A percentile compares a stretch with the other conserved stretches of the same genome.
Conservation (phyloP, 2,329 filamentous ascomycete species). For the Verticillium albo-atrum region DNA sequence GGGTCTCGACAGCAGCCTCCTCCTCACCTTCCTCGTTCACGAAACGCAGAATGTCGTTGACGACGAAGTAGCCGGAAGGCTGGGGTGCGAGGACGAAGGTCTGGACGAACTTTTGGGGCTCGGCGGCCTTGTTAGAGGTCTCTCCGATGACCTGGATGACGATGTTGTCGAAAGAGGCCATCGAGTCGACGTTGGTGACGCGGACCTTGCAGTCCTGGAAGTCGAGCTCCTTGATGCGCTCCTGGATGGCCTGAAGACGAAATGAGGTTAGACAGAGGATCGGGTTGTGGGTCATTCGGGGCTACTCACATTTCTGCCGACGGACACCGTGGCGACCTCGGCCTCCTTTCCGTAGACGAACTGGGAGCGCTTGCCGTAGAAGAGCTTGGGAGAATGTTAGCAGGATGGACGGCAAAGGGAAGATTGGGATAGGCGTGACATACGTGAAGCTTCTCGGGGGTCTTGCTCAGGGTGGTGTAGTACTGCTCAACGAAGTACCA, state of each 20-base stretch:
- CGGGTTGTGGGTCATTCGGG: conserved; percentile 6
- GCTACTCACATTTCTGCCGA: conserved; percentile 75
- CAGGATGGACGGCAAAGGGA: not conserved
- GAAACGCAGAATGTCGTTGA: conserved; percentile 97
- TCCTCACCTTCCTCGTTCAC: conserved; percentile 81
- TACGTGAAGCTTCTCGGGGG: conserved; percentile 85
- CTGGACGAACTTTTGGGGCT: conserved; percentile 94
- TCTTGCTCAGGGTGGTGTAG: conserved; percentile 95
- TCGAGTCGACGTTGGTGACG: conserved; percentile 95
- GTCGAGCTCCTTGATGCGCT: conserved; percentile 87
- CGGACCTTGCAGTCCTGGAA: conserved; percentile 98
- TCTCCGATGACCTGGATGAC: conserved; percentile 98
- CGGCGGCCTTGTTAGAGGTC: conserved; percentile 87
- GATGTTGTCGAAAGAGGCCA: conserved; percentile 88
- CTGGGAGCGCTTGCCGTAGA: conserved; percentile 94
- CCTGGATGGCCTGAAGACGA: conserved; percentile 70
- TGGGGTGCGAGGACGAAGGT: conserved; percentile 96
- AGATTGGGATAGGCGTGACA: conserved; percentile 21
- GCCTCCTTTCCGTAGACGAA: conserved; percentile 91
- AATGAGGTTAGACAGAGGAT: not conserved
- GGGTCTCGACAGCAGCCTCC: conserved; percentile 36
- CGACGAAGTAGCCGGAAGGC: conserved; percentile 93
- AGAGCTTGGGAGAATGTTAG: conserved; percentile 51
- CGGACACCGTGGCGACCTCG: conserved; percentile 78
- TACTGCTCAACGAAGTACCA: conserved; percentile 99